A percentile compares a stretch with the other conserved stretches of the same genome.
Conservation (phyloP, 1,139 yeast genomes). For the Suhomyces guaymorum region DNA sequence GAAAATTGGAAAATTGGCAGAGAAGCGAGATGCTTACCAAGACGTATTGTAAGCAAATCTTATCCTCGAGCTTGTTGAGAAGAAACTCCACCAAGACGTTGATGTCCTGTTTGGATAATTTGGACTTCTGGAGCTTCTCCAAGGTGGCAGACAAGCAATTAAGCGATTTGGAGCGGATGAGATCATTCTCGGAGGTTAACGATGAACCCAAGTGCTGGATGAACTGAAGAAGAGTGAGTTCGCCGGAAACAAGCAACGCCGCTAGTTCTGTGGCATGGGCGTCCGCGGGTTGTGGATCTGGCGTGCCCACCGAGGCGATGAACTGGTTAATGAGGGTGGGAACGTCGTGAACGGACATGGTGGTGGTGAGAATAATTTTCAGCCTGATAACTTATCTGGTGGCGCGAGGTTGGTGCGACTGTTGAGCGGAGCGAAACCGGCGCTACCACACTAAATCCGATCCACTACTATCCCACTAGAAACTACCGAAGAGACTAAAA, state of each 20-base stretch:
- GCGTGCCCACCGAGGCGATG: slow-evolving; percentile 38
- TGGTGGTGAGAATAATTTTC: slow-evolving; percentile 1
- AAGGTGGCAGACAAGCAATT: slow-evolving; percentile 60
- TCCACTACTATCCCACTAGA: too few relatives aligned
- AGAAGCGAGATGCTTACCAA: slow-evolving; percentile 58
- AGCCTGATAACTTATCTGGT: neutral
- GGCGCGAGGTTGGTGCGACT: neutral
- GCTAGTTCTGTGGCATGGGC: slow-evolving; percentile 32
- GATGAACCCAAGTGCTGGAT: slow-evolving; percentile 56
- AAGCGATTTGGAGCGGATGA: slow-evolving; percentile 53
- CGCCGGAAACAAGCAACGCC: slow-evolving; percentile 32
- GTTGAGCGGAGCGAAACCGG: too few relatives aligned
- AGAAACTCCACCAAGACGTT: slow-evolving; percentile 67
- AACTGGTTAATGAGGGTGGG: slow-evolving; percentile 41
- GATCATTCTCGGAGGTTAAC: slow-evolving; percentile 67
- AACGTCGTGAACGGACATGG: slow-evolving; percentile 11
- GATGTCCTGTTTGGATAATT: slow-evolving; percentile 62
- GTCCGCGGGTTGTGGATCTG: slow-evolving; percentile 29
- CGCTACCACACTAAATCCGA: too few relatives aligned
- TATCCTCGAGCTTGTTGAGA: slow-evolving; percentile 66
- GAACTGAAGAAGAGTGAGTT: slow-evolving; percentile 50
- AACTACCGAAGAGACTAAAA: too few relatives aligned
- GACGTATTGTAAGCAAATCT: slow-evolving; percentile 52
- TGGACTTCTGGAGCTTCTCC: slow-evolving; percentile 28
- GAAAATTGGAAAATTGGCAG: slow-evolving; percentile 48